phyloP scores from a whole-genome alignment of 164 flowering plant species.

The Vitis cinerea region DNA sequence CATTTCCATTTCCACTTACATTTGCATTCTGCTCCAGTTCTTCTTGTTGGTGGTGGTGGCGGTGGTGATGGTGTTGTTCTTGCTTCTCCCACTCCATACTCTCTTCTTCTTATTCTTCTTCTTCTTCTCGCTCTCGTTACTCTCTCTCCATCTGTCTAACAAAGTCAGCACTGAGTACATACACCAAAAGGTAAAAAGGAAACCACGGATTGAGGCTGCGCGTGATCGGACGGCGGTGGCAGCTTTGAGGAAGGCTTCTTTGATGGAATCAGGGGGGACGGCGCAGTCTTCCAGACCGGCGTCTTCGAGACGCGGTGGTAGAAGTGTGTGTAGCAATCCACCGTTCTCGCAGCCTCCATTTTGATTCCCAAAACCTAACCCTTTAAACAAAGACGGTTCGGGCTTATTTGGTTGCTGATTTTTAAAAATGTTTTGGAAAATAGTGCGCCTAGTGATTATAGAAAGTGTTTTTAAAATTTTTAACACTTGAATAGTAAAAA shows the following conservation, averaged over 20 bases:
- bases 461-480: too few relatives aligned
- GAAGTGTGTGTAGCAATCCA: conserved; percentile 33
- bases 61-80: conserved; percentile 14
- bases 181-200: neutral
- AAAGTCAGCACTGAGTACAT: neutral
- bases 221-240: conserved; percentile 62
- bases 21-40: conserved; percentile 7
- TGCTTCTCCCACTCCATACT: conserved; percentile 35
- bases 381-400: too few relatives aligned
- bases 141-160: conserved; percentile 2
- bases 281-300: conserved; percentile 97
- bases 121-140: neutral
- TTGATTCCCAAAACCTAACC: neutral
- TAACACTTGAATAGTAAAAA: too few relatives aligned
- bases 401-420: too few relatives aligned
- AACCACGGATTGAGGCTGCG: conserved; percentile 19
- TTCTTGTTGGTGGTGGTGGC: neutral
- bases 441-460: too few relatives aligned
- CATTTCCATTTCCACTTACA: conserved; percentile 10
- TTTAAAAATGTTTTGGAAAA: too few relatives aligned
- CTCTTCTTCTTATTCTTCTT: neutral
- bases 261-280: conserved; percentile 71
- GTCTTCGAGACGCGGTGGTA: conserved; percentile 80
- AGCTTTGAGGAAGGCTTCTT: conserved; percentile 82
- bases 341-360: conserved; percentile 23